Base-by-base conservation (phyloP, 805 yeast genomes). In the Isabelozyma gotoi region DNA sequence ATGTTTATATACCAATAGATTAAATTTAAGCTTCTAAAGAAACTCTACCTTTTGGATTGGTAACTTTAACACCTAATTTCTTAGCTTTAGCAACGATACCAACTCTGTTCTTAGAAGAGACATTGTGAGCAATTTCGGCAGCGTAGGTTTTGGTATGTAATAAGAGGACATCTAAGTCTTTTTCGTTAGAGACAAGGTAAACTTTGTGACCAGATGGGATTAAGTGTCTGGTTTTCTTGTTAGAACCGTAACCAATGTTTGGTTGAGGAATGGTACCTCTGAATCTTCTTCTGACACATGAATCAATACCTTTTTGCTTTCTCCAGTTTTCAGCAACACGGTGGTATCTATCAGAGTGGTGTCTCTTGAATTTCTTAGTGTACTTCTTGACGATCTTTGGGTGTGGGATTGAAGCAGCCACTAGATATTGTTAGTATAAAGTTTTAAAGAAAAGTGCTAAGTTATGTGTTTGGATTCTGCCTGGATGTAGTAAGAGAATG, bases 231-330 rank as follows among this genome's bases (percentile, higher is more conserved):
- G 99, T 94, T 84, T 86, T 90, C 82, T 89, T 94, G 96, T 94
- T 90, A 65, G 98, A 90, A 80, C 99, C 97, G 84, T 88, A 94
- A 84, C 99, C 99, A 68, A 94, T 91, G 82, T 87, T 91, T 83
- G 99, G 99, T 84, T 92, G 96, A 67, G 91, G 82, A 73, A 94
- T 88, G 79, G 92, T 86, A 73, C 99, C 99, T 85, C 97, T 89
- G 96, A 94, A 94, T 84, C 94, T 86, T 84, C 99, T 92, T 84
- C 99, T 94, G 75, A 95, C 97, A 81, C 89, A 84, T 63, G 98
- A 91, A 84, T 94, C 99, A 74, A 94, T 94, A 94, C 99, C 99
- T 88, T 94, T 94, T 81, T 95, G 99, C 82, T 94, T 92, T 89
- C 99, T 94, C 99, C 99, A 95, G 85, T 84, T 85, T 80, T 89